Conservation (phyloP, 2,329 filamentous ascomycete genomes). For the Myriosclerotinia scirpicola region DNA sequence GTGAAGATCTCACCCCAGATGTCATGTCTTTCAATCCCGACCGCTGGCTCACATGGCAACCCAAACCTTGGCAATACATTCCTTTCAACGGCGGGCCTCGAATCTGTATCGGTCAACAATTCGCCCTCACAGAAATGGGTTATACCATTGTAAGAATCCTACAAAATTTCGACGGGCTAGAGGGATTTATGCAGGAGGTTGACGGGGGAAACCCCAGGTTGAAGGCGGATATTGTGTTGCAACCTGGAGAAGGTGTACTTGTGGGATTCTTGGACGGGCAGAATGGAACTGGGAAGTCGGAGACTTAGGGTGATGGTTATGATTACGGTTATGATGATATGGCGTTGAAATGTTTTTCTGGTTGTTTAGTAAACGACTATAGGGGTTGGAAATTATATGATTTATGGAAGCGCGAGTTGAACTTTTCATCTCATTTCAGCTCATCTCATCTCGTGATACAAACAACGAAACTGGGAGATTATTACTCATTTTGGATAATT, state of each 20-base stretch:
- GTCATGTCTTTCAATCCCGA: conserved; percentile 60
- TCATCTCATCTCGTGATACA: background rate
- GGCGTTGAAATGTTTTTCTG: background rate
- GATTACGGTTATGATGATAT: background rate
- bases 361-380: background rate
- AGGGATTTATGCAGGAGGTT: conserved; percentile 55
- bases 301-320: background rate
- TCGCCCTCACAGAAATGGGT: conserved; percentile 73
- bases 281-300: background rate
- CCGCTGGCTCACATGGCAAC: conserved; percentile 63
- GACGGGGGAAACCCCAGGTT: conserved; percentile 55
- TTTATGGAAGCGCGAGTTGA: background rate
- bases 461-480: no score
- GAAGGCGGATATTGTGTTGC: conserved; percentile 60
- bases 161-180: conserved; percentile 67
- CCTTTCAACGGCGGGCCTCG: conserved; percentile 74
- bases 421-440: background rate
- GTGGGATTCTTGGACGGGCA: conserved; percentile 54
- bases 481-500: no score
- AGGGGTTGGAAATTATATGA: background rate
- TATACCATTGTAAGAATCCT: conserved; percentile 72
- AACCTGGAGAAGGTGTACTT: conserved; percentile 58
- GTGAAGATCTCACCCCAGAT: conserved; percentile 59
- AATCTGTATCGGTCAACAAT: conserved; percentile 79
- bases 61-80: conserved; percentile 68